Evolutionary conservation across 169 alveolate genomes (phyloP), one percentile per base, ranked within the genome.

Genomic region (Plasmodium gallinaceum): DNA sequence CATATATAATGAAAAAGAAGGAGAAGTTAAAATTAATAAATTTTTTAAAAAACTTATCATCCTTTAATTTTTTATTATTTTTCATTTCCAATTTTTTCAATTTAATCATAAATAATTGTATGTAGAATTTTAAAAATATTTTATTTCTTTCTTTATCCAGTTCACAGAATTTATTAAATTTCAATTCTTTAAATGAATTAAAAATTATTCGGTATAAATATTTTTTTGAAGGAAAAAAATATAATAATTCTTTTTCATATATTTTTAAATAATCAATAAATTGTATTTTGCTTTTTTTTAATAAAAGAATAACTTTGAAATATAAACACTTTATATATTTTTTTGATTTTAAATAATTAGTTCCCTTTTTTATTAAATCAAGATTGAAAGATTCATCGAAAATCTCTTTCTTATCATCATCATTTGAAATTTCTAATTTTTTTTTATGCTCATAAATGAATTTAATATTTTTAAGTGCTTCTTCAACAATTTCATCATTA

Each of bases 151-250:
- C 39, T 32, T 51, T 78, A 54, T 78, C 89, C 16, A 78, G 62
- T 65, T 78, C 71, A 51, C 52, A 16, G 48, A 64, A 64, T 18
- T 42, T 48, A 7, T 57, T 52, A 9, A 24, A 10, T 69, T 51
- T 62, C 48, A 78, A 57, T 48, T 78, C 80, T 24, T 54, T 78
- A 61, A 78, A 78, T 16, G 89, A 16, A 20, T 64, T 24, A 20
- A 78, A 64, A 14, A 78, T 5, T 32, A 51, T 48, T 32, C 54
- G 46, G 54, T 78, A 78, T 8, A 78, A 22, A 7, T 26, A 78
- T 58, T 78, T 78, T 52, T 58, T 78, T 18, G 89, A 78, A 5
- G 89, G 89, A 58, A 78, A 78, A 52, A 78, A 65, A 78, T 51
- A 64, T 51, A 78, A 24, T n/a, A 78, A 57, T 22, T 78, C 80